These are phyloP conservation scores for Starmera caribaea DNA, from an alignment of 805 yeast genomes.

Conservation along the genomic window DNA sequence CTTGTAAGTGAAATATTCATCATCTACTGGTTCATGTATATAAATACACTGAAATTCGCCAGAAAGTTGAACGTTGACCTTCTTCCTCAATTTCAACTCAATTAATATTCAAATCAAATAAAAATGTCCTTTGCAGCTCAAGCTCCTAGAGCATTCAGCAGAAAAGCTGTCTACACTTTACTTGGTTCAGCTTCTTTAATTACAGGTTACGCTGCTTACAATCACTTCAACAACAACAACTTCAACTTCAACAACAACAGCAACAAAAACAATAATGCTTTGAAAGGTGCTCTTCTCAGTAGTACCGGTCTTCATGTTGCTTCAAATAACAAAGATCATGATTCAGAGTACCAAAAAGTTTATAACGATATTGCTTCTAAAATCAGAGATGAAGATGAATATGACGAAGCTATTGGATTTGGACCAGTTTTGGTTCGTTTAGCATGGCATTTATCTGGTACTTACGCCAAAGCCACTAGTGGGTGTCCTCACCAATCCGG, in stretches of 20 bases:
- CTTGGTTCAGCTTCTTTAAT: conserved; percentile 23
- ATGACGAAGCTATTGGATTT: conserved; percentile 58
- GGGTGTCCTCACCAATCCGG: conserved; percentile 34
- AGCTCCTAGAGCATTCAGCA: conserved; percentile 11
- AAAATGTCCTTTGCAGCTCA: not conserved
- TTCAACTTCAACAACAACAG: conserved; percentile 12
- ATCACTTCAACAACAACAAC: conserved; percentile 11
- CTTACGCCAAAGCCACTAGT: conserved; percentile 50
- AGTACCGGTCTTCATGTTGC: conserved; percentile 29
- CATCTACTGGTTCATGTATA: no score
- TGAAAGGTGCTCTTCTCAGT: conserved; percentile 24
- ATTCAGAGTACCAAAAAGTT: conserved; percentile 49
- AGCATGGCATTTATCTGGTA: conserved; percentile 87
- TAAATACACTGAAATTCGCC: no score
- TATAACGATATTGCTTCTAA: conserved; percentile 66
- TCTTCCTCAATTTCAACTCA: no score
- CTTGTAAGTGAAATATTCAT: no score
- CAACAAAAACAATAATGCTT: conserved; percentile 11
- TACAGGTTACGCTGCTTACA: conserved; percentile 19
- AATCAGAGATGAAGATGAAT: conserved; percentile 44
- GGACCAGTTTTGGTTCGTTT: conserved; percentile 75
- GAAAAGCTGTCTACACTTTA: conserved; percentile 13
- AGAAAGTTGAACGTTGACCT: no score
- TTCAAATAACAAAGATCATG: conserved; percentile 17
- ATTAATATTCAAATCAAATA: not conserved